Base-by-base conservation (phyloP, 352 stramenopile genomes). In the Globisporangium iwayamae region DNA sequence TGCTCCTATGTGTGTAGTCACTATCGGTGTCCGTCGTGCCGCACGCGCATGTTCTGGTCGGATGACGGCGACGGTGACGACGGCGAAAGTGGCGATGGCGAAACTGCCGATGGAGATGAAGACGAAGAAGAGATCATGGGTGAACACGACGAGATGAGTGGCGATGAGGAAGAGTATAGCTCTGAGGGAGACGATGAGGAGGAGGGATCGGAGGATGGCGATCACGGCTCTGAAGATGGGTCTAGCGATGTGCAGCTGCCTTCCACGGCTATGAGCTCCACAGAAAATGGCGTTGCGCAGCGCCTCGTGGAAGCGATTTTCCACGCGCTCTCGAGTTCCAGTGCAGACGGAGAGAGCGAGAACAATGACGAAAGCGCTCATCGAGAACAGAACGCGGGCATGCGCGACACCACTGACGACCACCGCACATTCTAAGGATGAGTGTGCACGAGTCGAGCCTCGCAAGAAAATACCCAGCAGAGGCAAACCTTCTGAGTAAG, bases 11-110 rank as follows among this genome's bases (percentile, higher is more conserved):
- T 38, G 38, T 43, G 9, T 50, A 63, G 46, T 59, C 60, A 72
- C 45, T 59, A 91, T 80, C 60, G 83, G 45, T 94, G 85, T 70
- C 85, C 85, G 30, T 83, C 70, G 22, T 94, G 85, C 38, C 76
- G 83, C 20, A 83, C 70, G 13, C 65, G 67, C 32, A 82, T 93
- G 58, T 72, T 87, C 52, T 71, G 76, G 2, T 60, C 72, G 18
- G 69, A 78, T 18, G 68, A 77, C 56, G 66, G 72, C 18, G 69
- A 67, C 32, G 70, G 60, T 18, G 62, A 47, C 4, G 63, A 32
- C 10, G 63, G 65, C 18, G 63, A 69, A 14, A 58, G 58, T 4
- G 54, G 57, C 4, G 64, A 71, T 22, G 61, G 63, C 6, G 66
- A 55, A 1, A 60, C 56, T 0, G 68, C 68, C 10, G 52, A 58